Evolutionary conservation across 2,329 filamentous ascomycete species (phyloP).

Genomic region (Arthrobotrys iridis): DNA sequence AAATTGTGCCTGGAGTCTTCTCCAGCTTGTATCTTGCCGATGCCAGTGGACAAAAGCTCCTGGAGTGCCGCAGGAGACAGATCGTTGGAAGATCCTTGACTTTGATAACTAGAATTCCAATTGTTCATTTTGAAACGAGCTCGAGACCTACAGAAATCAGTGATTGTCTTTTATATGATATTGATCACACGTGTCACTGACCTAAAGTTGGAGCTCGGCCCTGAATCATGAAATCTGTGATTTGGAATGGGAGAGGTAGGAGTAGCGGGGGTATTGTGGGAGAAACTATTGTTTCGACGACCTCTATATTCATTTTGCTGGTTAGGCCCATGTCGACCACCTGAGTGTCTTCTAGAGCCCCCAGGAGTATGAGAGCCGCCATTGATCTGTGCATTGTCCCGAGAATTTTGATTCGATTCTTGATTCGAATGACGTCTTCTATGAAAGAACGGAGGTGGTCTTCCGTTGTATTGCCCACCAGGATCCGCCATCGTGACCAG

Average conservation of each 20-base stretch:
- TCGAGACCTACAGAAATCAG: constrained; percentile 1
- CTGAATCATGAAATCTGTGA: neutral
- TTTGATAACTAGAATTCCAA: neutral
- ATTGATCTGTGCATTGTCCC: neutral
- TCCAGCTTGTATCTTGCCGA: constrained; percentile 18
- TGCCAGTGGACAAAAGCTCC: constrained; percentile 34
- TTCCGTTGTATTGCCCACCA: neutral
- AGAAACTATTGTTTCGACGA: neutral
- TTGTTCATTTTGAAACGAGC: constrained; percentile 21
- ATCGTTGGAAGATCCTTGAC: neutral
- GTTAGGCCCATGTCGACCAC: neutral
- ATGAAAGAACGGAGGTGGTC: neutral
- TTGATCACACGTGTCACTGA: neutral
- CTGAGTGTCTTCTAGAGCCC: neutral
- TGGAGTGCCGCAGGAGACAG: constrained; percentile 28
- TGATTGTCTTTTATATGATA: neutral
- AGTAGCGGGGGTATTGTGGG: neutral
- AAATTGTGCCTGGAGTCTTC: constrained; percentile 29
- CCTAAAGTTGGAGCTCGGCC: neutral
- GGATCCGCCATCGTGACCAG: neutral
- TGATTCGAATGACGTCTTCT: constrained; percentile 12
- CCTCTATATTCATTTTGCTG: neutral
- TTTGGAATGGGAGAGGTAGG: neutral
- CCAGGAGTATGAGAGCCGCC: neutral
- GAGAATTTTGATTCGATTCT: neutral